Evolutionary conservation across 2,329 filamentous ascomycete species (phyloP), one percentile per base, ranked within the genome.

Genomic region (Nannizzia gypsea): DNA sequence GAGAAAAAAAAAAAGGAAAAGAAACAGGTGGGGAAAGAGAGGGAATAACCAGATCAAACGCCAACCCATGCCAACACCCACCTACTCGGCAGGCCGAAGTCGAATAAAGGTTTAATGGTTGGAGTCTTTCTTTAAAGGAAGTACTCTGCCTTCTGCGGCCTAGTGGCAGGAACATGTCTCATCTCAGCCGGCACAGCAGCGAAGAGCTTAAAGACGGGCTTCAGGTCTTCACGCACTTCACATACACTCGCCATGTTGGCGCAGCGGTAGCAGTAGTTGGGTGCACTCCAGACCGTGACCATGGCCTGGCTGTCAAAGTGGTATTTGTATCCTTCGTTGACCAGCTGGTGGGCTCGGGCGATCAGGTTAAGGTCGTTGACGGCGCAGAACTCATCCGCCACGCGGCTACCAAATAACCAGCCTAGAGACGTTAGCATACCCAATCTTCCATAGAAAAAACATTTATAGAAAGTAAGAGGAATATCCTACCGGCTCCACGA

Each of bases 311-410:
- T 93, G 75, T 97, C 93, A 66, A 91, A 96, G 38, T 65, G 63
- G 93, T 93, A 99, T 74, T 97, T 99, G 77, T 97, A 99, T 56
- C 93, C 93, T 75, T 99, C 93, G 92, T 97, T 99, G 63, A 99
- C 93, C 73, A 99, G 80, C 78, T 99, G 93, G 81, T 99, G 93
- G 60, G 93, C 93, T 75, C 93, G 83, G 62, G 93, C 93, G 71
- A 99, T 95, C 64, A 97, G 80, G 59, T 92, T 97, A 76, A 99
- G 78, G 60, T 91, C 92, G 71, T 99, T 99, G 81, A 97, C 97
- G 74, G 97, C 92, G 76, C 97, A 97, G 80, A 99, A 99, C 1
- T 92, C 92, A 78, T 99, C 92, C 38, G 63, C 63, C 15, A 65
- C 62, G 20, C 62, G 61, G 56, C 60, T 61, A 36, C 63, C 63